Evolutionary conservation across 2,329 filamentous ascomycete species (phyloP).

Genomic region (Penicillium sp.): DNA sequence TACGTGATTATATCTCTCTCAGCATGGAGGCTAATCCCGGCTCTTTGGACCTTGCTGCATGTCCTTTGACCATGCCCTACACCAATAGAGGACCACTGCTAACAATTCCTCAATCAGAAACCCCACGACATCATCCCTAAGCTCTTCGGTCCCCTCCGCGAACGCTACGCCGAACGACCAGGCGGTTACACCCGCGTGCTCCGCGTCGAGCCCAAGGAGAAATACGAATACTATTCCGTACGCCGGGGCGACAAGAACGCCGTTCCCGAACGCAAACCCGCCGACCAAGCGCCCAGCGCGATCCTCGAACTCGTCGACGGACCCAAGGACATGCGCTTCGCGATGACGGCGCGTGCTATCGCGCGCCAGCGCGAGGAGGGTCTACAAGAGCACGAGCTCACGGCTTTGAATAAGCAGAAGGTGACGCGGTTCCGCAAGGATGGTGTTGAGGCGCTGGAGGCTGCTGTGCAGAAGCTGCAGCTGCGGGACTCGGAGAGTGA

Average conservation of each 20-base stretch:
- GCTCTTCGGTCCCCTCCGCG: constrained; percentile 78
- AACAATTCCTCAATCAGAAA: constrained; percentile 29
- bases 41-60: background rate
- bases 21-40: background rate
- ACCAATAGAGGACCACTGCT: background rate
- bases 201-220: constrained; percentile 82
- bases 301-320: constrained; percentile 96
- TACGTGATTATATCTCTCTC: constrained; percentile 50
- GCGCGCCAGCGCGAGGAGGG: constrained; percentile 59
- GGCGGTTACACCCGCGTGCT: constrained; percentile 96
- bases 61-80: background rate
- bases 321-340: constrained; percentile 89
- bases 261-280: constrained; percentile 31
- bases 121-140: constrained; percentile 65
- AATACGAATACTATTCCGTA: constrained; percentile 25
- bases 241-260: constrained; percentile 20
- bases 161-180: constrained; percentile 75
- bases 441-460: constrained; percentile 68
- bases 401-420: constrained; percentile 76
- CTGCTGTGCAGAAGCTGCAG: constrained; percentile 61
- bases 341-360: constrained; percentile 84
- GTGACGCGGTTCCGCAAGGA: constrained; percentile 72
- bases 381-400: constrained; percentile 67
- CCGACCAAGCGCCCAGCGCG: constrained; percentile 84
- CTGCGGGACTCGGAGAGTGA: constrained; percentile 38